Conservation (phyloP, 768 basidiomycete genomes). For the Lactarius evosmus region DNA sequence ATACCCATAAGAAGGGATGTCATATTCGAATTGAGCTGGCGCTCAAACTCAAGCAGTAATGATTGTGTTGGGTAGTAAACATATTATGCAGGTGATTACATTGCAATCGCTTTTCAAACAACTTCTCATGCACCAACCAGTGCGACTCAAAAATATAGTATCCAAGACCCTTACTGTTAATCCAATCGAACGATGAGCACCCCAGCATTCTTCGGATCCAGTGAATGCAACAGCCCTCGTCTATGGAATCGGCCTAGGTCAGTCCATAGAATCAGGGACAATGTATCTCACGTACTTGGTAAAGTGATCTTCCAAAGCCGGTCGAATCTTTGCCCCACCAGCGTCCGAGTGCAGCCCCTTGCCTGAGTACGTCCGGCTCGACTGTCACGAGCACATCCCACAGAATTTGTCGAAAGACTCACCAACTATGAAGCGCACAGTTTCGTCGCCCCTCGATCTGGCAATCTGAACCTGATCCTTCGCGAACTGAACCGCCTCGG, state of each 20-base stretch:
- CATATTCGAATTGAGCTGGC: too few species aligned
- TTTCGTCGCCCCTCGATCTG: neutral
- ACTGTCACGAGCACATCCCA: neutral
- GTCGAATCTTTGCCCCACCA: constrained; percentile 11
- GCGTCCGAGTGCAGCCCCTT: neutral
- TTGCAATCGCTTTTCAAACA: neutral
- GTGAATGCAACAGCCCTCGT: neutral
- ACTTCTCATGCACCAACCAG: neutral
- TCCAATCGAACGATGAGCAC: constrained; percentile 7
- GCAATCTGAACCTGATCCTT: neutral
- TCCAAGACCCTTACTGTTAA: neutral
- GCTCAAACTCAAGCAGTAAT: neutral
- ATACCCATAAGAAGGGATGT: too few species aligned
- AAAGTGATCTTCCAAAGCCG: constrained; percentile 11
- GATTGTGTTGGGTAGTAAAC: neutral
- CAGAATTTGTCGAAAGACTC: neutral
- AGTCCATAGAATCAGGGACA: neutral
- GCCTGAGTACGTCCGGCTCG: constrained; percentile 1
- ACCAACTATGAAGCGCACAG: constrained; percentile 17
- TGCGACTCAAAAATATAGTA: neutral
- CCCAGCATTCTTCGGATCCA: constrained; percentile 8
- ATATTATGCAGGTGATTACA: neutral
- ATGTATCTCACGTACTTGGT: constrained; percentile 2
- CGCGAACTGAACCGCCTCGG: constrained; percentile 11
- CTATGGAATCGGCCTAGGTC: neutral